Evolutionary conservation across 225 moss, liverwort and hornwort genomes (phyloP).

Genomic region (Asterella californica): DNA sequence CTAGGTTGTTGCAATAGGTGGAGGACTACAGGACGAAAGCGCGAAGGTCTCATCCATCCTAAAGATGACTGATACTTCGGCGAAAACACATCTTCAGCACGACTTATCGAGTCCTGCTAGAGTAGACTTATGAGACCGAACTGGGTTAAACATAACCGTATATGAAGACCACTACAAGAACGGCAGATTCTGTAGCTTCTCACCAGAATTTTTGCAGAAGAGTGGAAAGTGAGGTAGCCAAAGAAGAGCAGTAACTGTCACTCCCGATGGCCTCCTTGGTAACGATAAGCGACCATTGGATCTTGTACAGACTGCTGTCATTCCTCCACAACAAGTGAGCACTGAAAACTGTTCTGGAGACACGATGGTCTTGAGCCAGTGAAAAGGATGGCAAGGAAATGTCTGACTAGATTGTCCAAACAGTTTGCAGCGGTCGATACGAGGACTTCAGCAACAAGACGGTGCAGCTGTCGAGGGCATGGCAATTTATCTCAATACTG

Average conservation of each 20-base stretch:
- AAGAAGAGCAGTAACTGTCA: not conserved
- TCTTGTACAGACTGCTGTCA: not conserved
- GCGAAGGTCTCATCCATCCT: too few relatives aligned
- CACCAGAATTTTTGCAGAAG: not conserved
- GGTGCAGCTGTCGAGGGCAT: not conserved
- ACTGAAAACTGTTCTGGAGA: not conserved
- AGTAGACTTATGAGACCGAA: not conserved
- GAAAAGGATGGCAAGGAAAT: too few relatives aligned
- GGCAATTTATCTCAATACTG: not conserved
- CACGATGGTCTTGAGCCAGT: slow-evolving; percentile 8
- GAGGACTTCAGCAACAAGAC: too few relatives aligned
- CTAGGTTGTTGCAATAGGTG: not conserved
- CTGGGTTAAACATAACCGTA: not conserved
- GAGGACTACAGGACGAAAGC: not conserved
- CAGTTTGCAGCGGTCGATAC: too few relatives aligned
- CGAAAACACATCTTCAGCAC: too few relatives aligned
- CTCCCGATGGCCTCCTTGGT: not conserved
- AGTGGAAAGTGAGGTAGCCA: not conserved
- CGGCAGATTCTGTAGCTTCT: not conserved
- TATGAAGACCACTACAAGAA: not conserved
- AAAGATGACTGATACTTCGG: not conserved
- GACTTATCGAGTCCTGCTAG: too few relatives aligned
- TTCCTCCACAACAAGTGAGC: not conserved
- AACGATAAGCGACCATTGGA: too few relatives aligned
- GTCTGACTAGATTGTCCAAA: too few relatives aligned